Base-by-base conservation (phyloP, 352 stramenopile species). In the Phytophthora citricola region DNA sequence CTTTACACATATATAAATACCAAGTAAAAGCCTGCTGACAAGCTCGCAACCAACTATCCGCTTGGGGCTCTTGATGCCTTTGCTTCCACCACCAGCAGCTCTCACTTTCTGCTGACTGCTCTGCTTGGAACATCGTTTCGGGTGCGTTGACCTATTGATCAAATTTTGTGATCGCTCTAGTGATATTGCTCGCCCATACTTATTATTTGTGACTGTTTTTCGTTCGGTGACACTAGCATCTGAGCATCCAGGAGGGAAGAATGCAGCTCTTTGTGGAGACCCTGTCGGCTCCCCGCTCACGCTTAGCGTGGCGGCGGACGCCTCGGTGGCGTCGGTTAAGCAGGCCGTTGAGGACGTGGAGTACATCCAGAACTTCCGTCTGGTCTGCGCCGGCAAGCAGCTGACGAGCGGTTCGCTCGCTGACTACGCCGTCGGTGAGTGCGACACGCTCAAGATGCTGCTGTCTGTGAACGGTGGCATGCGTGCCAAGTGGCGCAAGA, bases 401-500 rank as follows among this genome's bases (percentile, higher is more conserved):
- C 63, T 95, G 40, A 63, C 77, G 58, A 83, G 81, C 52, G 92
- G 92, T 63, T 95, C 89, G 73, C 90, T 98, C 62, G 81, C 91
- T 66, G 92, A 94, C 76, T 98, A 97, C 78, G 93, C 81, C 40
- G 71, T 99, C 52, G 87, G 87, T 58, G 93, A 98, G 52, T 95
- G 96, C 38, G 93, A 97, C 71, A 95, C 87, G 64, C 81, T 98
- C 58, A 87, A 96, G 73, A 94, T 98, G 78, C 73, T 97, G 49
- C 84, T 98, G 67, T 87, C 90, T 56, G 84, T 98, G 58, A 86
- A 92, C 63, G 94, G 89, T 71, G 96, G 95, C 71, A 99, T 98
- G 95, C 94, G 95, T 79, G 85, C 81, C 76, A 98, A 99, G 94
- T 99, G 96, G 96, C 89, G 91, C 68, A 99, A 99, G 93, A 99